Evolutionary conservation across 164 flowering plant species (phyloP), one percentile per base, ranked within the genome.

Genomic region (Pachysandra terminalis): DNA sequence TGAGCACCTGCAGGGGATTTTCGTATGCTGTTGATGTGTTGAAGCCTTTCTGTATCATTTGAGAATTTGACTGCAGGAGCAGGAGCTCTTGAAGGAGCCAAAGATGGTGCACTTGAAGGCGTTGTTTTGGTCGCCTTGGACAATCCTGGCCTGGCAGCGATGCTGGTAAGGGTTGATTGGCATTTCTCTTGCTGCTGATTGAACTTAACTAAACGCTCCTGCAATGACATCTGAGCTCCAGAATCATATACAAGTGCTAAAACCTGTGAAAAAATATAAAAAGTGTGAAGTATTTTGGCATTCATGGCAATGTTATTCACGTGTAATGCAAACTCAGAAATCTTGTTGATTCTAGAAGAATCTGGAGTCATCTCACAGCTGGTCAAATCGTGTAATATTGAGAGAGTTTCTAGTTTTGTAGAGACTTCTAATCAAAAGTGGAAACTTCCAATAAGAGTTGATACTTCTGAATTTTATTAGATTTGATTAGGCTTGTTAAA

Each of bases 1-100:
- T 88, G 93, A 67, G 90, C 88, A 32, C 93, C 93, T 2, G 80
- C 93, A 27, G 93, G 83, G 24, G 80, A 72, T 74, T 85, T 88
- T 35, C 93, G 64, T 27, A 86, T 81, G 77, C 81, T 85, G 58
- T 86, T 82, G 26, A 88, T 88, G 45, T 83, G 83, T 55, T 88
- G 89, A 73, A 86, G 89, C 52, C 87, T 78, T 67, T 85, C 90
- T 12, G 91, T 86, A 68, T 88, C 86, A 80, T 82, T 84, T 3
- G 93, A 88, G 72, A 88, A 88, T 59, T 84, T 86, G 37, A 82
- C 79, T 1, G 85, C 78, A 59, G 90, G 81, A 24, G 75, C 63
- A 49, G 86, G 83, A 64, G 81, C 21, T 62, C 63, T 77, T 26
- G 69, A 58, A 72, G 9, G 64, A 10, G 78, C 27, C 0, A 67